Evolutionary conservation across 192 early-diverging fungal species (phyloP).

Genomic region (Borealophlyctis nickersoniae): DNA sequence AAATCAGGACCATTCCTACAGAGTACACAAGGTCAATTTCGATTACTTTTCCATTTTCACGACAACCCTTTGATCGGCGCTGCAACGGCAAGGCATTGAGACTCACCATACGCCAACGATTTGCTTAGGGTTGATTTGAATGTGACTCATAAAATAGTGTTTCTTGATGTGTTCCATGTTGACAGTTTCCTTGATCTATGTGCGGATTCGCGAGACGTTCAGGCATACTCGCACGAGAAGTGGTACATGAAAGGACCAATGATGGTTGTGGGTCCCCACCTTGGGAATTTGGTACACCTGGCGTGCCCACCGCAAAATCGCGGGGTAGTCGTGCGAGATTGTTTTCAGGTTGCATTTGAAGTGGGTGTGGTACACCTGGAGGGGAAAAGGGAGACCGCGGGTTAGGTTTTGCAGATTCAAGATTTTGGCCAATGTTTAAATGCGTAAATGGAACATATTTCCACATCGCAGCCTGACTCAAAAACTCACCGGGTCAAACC

Average conservation of each 20-base stretch:
- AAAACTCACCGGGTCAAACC: conserved; percentile 80
- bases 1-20: neutral
- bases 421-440: neutral
- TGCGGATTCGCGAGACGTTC: no score
- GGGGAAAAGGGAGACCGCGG: neutral
- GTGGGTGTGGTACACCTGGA: conserved; percentile 72
- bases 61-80: neutral
- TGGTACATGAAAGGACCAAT: no score
- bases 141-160: conserved; percentile 89
- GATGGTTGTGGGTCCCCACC: no score
- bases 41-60: neutral
- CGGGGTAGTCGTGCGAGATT: conserved; percentile 84
- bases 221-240: no score
- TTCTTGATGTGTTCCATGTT: conserved; percentile 95
- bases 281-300: conserved; percentile 79
- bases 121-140: conserved; percentile 87
- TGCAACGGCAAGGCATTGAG: neutral
- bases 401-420: neutral
- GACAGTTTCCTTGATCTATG: conserved; percentile 64
- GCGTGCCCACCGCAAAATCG: conserved; percentile 79
- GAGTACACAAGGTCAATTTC: neutral
- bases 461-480: conserved; percentile 22
- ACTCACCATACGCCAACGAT: conserved; percentile 67
- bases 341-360: conserved; percentile 92
- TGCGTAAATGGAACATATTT: no score